phyloP scores from a whole-genome alignment of 2,329 filamentous ascomycete genomes.

The Dactylonectria macrodidyma region DNA sequence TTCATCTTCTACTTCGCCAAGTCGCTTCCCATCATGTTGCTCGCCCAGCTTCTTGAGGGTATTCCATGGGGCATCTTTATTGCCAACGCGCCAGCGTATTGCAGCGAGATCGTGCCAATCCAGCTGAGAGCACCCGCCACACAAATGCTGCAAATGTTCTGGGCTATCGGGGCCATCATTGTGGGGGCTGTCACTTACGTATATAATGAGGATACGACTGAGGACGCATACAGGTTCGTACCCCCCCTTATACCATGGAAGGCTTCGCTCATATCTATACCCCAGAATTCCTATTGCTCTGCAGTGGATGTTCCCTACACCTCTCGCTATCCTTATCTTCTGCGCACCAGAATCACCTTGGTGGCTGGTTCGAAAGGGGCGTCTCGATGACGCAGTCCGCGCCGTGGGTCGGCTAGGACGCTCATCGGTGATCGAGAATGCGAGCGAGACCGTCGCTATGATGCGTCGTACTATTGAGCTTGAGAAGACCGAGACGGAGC shows the following conservation, averaged over 20 bases:
- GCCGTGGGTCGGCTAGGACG: conserved; percentile 62
- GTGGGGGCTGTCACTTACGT: conserved; percentile 68
- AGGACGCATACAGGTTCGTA: conserved; percentile 39
- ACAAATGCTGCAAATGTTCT: conserved; percentile 75
- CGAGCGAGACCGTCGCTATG: conserved; percentile 64
- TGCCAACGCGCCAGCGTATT: conserved; percentile 74
- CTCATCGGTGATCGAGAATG: conserved; percentile 27
- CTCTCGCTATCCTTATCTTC: conserved; percentile 65
- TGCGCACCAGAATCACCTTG: conserved; percentile 64
- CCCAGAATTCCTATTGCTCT: conserved; percentile 66
- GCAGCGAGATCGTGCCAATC: conserved; percentile 72
- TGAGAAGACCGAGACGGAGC: conserved; percentile 58
- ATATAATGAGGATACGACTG: conserved; percentile 59
- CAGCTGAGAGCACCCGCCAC: conserved; percentile 69
- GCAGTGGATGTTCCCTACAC: conserved; percentile 69
- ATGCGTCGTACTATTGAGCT: conserved; percentile 69
- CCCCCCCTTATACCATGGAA: conserved; percentile 43
- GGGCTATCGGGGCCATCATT: conserved; percentile 73
- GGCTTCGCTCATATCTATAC: conserved; percentile 41
- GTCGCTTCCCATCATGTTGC: conserved; percentile 60
- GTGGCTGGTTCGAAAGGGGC: conserved; percentile 66
- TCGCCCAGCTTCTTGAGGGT: conserved; percentile 70
- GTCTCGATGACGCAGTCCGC: conserved; percentile 56
- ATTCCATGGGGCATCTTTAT: conserved; percentile 76
- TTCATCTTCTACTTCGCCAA: conserved; percentile 69